A percentile compares a stretch with the other conserved stretches of the same genome.
Evolutionary conservation across 148 eudicot genomes (phyloP).

Genomic region (Chenopodium suecicum): DNA sequence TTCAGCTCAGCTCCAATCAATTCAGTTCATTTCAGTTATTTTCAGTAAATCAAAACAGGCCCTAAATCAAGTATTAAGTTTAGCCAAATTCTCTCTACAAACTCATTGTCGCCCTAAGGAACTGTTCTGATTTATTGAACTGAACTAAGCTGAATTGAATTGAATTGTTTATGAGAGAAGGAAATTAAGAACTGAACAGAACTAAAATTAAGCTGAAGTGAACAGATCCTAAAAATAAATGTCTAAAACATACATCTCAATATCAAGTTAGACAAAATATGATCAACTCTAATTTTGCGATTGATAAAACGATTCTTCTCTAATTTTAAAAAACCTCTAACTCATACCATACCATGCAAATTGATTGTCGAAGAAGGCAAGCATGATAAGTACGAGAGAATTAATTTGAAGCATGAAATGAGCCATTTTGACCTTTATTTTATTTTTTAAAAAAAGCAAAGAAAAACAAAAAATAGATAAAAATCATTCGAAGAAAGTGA

Average conservation of each 20-base stretch:
- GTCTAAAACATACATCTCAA: too few species aligned
- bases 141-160: too few species aligned
- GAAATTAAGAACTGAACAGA: too few species aligned
- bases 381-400: constrained; percentile 4
- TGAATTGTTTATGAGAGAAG: too few species aligned
- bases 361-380: background rate
- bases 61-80: background rate
- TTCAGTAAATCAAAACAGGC: too few species aligned
- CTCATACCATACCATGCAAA: background rate
- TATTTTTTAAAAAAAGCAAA: background rate
- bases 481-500: constrained; percentile 8
- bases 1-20: too few species aligned
- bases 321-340: background rate
- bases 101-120: background rate
- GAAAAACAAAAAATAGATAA: background rate
- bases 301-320: background rate
- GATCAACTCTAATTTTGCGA: background rate
- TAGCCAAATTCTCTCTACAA: background rate
- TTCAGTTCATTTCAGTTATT: too few species aligned
- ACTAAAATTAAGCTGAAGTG: too few species aligned
- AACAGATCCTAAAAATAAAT: too few species aligned
- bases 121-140: too few species aligned
- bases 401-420: constrained; percentile 4
- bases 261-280: too few species aligned
- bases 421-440: background rate